These are phyloP conservation scores for Agapanthus africanus DNA, from an alignment of 106 monocot species.

Conservation along the genomic window DNA sequence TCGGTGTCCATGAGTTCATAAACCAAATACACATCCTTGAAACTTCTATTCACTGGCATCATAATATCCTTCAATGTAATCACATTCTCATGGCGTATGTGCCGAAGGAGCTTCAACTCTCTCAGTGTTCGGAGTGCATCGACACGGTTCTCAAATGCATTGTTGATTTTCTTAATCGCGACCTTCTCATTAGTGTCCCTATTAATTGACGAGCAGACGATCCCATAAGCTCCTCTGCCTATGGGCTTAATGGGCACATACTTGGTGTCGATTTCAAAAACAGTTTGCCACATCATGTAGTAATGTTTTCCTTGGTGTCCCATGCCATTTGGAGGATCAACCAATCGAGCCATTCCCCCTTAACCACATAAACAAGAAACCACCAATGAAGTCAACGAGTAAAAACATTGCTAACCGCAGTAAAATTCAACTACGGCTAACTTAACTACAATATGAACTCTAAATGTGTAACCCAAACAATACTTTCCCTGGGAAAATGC, in stretches of 20 bases:
- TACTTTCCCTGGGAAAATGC: no score
- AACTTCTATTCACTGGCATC: constrained; percentile 47
- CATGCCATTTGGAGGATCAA: constrained; percentile 59
- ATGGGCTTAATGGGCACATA: constrained; percentile 71
- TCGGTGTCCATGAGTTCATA: constrained; percentile 77
- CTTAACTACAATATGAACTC: no score
- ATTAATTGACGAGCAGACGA: constrained; percentile 67
- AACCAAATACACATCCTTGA: constrained; percentile 70
- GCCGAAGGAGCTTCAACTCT: constrained; percentile 59
- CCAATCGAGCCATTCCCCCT: constrained; percentile 39
- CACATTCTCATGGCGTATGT: constrained; percentile 60
- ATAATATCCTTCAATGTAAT: constrained; percentile 69
- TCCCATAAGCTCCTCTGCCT: constrained; percentile 68
- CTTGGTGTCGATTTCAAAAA: constrained; percentile 71
- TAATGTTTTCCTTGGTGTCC: constrained; percentile 52
- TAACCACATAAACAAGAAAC: constrained; percentile 1
- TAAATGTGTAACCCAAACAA: no score
- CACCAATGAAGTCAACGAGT: background rate
- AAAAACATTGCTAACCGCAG: no score
- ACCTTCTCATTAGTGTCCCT: constrained; percentile 62
- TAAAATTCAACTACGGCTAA: no score
- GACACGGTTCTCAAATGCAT: constrained; percentile 62
- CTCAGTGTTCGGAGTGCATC: constrained; percentile 65
- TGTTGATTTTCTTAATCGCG: constrained; percentile 68
- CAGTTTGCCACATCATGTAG: constrained; percentile 59